Evolutionary conservation across 306 rosid genomes (phyloP).

Genomic region (Leucaena leucocephala): DNA sequence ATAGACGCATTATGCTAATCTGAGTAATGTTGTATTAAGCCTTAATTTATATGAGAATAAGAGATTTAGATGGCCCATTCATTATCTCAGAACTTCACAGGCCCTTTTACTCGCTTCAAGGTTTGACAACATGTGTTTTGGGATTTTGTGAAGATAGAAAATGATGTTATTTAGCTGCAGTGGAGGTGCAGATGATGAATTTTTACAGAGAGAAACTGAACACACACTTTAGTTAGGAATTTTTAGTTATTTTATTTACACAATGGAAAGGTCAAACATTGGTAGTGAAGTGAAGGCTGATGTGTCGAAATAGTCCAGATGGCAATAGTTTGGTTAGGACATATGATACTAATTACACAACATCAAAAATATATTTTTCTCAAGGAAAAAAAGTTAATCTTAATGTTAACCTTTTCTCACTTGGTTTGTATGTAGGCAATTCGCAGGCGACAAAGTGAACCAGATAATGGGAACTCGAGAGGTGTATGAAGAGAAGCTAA

Average conservation of each 20-base stretch:
- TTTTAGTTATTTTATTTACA: background rate
- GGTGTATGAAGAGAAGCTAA: conserved; percentile 82
- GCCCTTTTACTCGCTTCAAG: background rate
- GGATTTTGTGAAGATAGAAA: background rate
- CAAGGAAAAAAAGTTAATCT: background rate
- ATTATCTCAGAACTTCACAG: no score
- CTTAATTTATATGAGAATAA: no score
- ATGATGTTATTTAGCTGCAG: background rate
- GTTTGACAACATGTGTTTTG: background rate
- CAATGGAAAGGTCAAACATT: background rate
- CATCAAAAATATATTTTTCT: background rate
- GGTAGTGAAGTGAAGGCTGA: background rate
- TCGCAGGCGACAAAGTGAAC: background rate
- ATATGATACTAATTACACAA: no score
- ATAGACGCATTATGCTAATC: no score
- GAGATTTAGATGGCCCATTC: no score
- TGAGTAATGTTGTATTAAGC: no score
- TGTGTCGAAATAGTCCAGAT: background rate
- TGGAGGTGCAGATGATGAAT: background rate
- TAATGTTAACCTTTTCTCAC: background rate
- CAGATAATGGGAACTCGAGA: conserved; percentile 78
- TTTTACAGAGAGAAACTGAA: background rate
- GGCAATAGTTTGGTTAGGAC: background rate
- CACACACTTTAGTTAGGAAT: background rate
- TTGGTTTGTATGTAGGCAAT: background rate